phyloP scores from a whole-genome alignment of 108 stramenopile species.

The Ochromonas danica region DNA sequence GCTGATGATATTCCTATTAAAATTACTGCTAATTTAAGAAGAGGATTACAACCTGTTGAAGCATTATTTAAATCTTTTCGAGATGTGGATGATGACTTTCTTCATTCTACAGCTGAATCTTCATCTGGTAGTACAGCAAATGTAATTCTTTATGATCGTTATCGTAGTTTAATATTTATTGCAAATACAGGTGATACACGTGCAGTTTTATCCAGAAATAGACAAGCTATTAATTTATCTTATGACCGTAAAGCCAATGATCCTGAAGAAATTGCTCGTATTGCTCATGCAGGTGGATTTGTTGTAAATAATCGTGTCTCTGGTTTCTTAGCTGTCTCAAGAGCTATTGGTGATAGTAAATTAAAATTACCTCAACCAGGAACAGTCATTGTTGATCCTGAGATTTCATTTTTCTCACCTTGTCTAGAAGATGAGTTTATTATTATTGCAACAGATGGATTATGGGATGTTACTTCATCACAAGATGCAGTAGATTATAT shows the following conservation, averaged over 20 bases:
- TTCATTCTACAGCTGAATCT: not conserved
- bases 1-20: conserved; percentile 25
- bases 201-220: conserved; percentile 7
- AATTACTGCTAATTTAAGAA: not conserved
- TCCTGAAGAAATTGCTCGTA: conserved; percentile 35
- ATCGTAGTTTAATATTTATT: not conserved
- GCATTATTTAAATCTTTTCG: not conserved
- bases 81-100: not conserved
- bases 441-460: conserved; percentile 80
- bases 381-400: conserved; percentile 45
- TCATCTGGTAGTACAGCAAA: conserved; percentile 23
- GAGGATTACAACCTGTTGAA: not conserved
- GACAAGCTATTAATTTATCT: not conserved
- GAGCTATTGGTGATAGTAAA: conserved; percentile 71
- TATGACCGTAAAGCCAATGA: conserved; percentile 26
- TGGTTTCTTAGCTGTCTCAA: conserved; percentile 77
- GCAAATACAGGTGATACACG: conserved; percentile 34
- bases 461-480: conserved; percentile 83
- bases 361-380: conserved; percentile 64
- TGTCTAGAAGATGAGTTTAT: conserved; percentile 58
- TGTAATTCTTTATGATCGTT: not conserved
- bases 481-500: conserved; percentile 75
- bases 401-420: conserved; percentile 10
- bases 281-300: conserved; percentile 64
- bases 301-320: conserved; percentile 70